Evolutionary conservation across 179 eudicot genomes (phyloP).

Genomic region (Actinidia polygama): DNA sequence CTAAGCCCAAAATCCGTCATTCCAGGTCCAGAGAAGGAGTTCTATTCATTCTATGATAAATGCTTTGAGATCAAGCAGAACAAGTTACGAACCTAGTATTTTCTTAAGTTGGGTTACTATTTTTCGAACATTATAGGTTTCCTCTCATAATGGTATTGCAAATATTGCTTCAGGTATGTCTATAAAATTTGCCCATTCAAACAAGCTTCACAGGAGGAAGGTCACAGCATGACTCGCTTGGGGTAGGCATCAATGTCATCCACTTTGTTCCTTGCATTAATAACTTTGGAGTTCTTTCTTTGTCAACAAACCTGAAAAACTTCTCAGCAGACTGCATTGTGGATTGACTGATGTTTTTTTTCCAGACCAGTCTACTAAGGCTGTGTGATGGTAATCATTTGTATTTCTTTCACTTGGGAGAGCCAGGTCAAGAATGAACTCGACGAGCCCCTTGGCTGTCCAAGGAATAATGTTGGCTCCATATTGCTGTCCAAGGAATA

Average conservation of each 20-base stretch:
- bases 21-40: slow-evolving; percentile 92
- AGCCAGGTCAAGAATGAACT: slow-evolving; percentile 6
- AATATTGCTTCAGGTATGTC: slow-evolving; percentile 64
- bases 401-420: neutral
- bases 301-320: slow-evolving; percentile 1
- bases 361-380: neutral
- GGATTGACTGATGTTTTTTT: neutral
- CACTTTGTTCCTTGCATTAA: slow-evolving; percentile 4
- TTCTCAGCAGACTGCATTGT: neutral
- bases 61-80: slow-evolving; percentile 91
- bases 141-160: slow-evolving; percentile 12
- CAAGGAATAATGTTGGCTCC: neutral
- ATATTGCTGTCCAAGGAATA: neutral
- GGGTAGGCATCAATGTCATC: slow-evolving; percentile 59
- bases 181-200: slow-evolving; percentile 95
- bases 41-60: slow-evolving; percentile 82
- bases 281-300: slow-evolving; percentile 4
- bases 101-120: neutral
- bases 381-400: slow-evolving; percentile 4
- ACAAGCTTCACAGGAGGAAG: slow-evolving; percentile 93
- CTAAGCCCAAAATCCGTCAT: slow-evolving; percentile 20
- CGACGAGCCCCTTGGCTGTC: slow-evolving; percentile 12
- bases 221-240: slow-evolving; percentile 85
- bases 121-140: neutral
- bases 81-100: slow-evolving; percentile 52